phyloP scores from a whole-genome alignment of 306 rosid genomes.

The Trifolium fragiferum region DNA sequence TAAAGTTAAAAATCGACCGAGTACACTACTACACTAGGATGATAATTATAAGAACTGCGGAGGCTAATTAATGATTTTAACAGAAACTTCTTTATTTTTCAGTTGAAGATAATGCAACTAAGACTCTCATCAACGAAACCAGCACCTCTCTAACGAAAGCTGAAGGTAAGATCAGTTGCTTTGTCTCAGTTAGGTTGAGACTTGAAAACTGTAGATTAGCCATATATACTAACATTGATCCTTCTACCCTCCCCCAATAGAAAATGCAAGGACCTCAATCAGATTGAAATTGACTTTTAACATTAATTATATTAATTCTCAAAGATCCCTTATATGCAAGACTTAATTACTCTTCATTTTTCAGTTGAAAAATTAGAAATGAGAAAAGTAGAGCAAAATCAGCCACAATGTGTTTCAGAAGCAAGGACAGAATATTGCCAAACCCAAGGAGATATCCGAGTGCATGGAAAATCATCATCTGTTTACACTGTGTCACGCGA shows the following conservation, averaged over 20 bases:
- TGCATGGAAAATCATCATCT: slow-evolving; percentile 61
- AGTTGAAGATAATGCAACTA: slow-evolving; percentile 41
- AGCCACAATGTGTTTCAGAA: slow-evolving; percentile 54
- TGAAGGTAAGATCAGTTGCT: slow-evolving; percentile 40
- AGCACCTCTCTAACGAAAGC: slow-evolving; percentile 33
- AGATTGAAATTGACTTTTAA: not conserved
- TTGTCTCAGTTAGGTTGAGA: not conserved
- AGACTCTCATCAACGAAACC: slow-evolving; percentile 33
- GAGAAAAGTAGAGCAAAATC: slow-evolving; percentile 45
- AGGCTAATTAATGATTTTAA: slow-evolving; percentile 29
- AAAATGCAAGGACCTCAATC: not conserved
- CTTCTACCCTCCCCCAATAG: not conserved
- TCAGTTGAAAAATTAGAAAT: slow-evolving; percentile 35
- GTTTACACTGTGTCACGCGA: slow-evolving; percentile 53
- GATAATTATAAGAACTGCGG: not conserved
- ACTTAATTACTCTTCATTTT: not conserved
- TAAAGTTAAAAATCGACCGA: not conserved
- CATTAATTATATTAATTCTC: slow-evolving; percentile 10
- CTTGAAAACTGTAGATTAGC: slow-evolving; percentile 15
- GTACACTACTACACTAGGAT: not conserved
- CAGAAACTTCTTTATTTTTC: slow-evolving; percentile 28
- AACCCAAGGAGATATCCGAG: slow-evolving; percentile 51
- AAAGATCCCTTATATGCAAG: slow-evolving; percentile 9
- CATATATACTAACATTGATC: not conserved
- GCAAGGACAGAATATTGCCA: slow-evolving; percentile 70